Conservation (phyloP, 2,329 filamentous ascomycete species). For the Coniochaeta pulveracea region DNA sequence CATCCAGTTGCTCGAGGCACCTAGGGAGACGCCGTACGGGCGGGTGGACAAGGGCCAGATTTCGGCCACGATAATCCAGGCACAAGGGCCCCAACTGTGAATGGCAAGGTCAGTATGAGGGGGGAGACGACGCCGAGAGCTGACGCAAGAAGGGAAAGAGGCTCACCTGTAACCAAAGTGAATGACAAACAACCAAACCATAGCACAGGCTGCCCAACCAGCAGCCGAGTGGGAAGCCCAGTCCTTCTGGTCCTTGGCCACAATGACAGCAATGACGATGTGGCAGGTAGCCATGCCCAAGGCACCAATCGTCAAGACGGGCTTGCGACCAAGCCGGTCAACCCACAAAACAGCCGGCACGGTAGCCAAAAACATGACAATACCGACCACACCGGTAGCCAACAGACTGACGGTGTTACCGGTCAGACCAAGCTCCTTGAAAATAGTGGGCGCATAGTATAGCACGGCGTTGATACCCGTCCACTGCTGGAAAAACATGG, state of each 20-base stretch:
- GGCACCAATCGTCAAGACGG: constrained; percentile 50
- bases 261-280: constrained; percentile 60
- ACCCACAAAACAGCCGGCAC: constrained; percentile 57
- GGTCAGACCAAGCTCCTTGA: constrained; percentile 50
- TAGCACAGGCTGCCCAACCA: constrained; percentile 56
- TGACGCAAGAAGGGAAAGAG: too few relatives aligned
- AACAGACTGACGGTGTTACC: constrained; percentile 42
- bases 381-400: constrained; percentile 61
- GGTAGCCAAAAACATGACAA: constrained; percentile 58
- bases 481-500: constrained; percentile 49
- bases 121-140: too few relatives aligned
- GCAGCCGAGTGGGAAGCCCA: constrained; percentile 47
- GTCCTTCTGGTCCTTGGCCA: constrained; percentile 48
- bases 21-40: constrained; percentile 59
- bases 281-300: constrained; percentile 61
- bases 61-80: constrained; percentile 66
- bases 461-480: constrained; percentile 46
- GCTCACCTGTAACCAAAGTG: constrained; percentile 66
- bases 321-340: constrained; percentile 52
- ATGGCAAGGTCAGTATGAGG: too few relatives aligned
- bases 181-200: constrained; percentile 66
- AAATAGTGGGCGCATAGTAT: constrained; percentile 63
- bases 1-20: constrained; percentile 55
- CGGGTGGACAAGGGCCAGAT: constrained; percentile 62
- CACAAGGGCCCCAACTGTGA: constrained; percentile 64